Base-by-base conservation (phyloP, 208 protist genomes). In the Trypanosoma theileri region DNA sequence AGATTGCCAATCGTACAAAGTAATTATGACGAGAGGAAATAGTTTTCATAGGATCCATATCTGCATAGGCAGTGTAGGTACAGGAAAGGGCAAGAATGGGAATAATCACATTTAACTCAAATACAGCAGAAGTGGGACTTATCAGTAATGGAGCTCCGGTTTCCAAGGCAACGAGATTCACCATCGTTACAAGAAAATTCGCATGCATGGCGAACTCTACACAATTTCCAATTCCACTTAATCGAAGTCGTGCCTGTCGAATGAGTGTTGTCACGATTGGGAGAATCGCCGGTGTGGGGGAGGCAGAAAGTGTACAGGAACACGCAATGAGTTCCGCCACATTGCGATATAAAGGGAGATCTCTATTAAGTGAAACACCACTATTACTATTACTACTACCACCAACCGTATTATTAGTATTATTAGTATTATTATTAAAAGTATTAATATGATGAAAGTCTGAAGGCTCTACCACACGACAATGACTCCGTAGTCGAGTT, bases 151-250 rank as follows among this genome's bases (percentile, higher is more conserved):
- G 84, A 11, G 66, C 83, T 9, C 87, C 83, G 12, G 84, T 67
- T 17, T 89, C 41, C 6, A 96, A 44, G 0, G 82, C 62, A 44
- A 92, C 17, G 17, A 75, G 63, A 69, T 94, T 93, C 22, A 93
- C 56, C 65, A 81, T 74, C 6, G 86, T 83, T 21, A 96, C 54
- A 26, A 93, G 75, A 26, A 91, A 69, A 60, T 92, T 94, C 1
- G 88, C 82, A 79, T 96, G 89, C 66, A 94, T 75, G 24, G 82
- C 69, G 61, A 96, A 96, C 70, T 92, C 83, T 13, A 79, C 81
- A 54, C 88, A 90, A 74, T 94, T 94, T 53, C 81, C 80, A 56
- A 94, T 94, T 53, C 86, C 87, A 67, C 87, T 93, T 12, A 96
- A 72, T 42, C 85, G 85, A 56, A 88, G 66, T 16, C 91, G 86